Conservation (phyloP, 805 yeast species). For the Blastobotrys mokoenaii region DNA sequence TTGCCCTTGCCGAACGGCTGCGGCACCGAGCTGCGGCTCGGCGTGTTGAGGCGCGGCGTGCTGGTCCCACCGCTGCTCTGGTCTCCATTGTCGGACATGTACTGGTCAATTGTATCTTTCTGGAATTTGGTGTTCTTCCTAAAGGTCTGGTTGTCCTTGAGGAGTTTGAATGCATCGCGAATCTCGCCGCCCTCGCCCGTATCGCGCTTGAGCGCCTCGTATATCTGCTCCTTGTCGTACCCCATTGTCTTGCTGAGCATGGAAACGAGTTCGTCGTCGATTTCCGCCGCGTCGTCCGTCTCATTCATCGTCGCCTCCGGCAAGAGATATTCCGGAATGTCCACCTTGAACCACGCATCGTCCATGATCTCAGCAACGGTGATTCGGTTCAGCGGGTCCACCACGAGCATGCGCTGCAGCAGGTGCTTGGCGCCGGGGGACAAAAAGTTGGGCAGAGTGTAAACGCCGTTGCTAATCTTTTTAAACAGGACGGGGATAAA, state of each 20-base stretch:
- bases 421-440: slow-evolving; percentile 78
- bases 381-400: slow-evolving; percentile 87
- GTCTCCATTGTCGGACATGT: slow-evolving; percentile 8
- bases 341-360: slow-evolving; percentile 87
- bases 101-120: slow-evolving; percentile 17
- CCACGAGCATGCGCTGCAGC: slow-evolving; percentile 85
- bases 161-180: slow-evolving; percentile 72
- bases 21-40: slow-evolving; percentile 4
- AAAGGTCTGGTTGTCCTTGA: slow-evolving; percentile 57
- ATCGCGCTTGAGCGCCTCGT: slow-evolving; percentile 50
- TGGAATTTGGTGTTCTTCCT: slow-evolving; percentile 9
- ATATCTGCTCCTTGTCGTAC: slow-evolving; percentile 73
- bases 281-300: slow-evolving; percentile 29
- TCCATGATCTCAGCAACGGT: slow-evolving; percentile 88
- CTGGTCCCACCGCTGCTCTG: slow-evolving; percentile 1
- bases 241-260: slow-evolving; percentile 82
- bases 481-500: slow-evolving; percentile 90
- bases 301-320: slow-evolving; percentile 34
- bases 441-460: slow-evolving; percentile 78
- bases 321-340: slow-evolving; percentile 68
- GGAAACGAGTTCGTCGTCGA: slow-evolving; percentile 68
- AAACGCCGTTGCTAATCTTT: slow-evolving; percentile 87
- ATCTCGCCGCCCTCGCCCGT: slow-evolving; percentile 47
- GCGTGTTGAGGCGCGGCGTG: neutral
- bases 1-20: slow-evolving; percentile 20